These are phyloP conservation scores for Euphorbia celastroides DNA, from an alignment of 441 rosid genomes.

Conservation along the genomic window DNA sequence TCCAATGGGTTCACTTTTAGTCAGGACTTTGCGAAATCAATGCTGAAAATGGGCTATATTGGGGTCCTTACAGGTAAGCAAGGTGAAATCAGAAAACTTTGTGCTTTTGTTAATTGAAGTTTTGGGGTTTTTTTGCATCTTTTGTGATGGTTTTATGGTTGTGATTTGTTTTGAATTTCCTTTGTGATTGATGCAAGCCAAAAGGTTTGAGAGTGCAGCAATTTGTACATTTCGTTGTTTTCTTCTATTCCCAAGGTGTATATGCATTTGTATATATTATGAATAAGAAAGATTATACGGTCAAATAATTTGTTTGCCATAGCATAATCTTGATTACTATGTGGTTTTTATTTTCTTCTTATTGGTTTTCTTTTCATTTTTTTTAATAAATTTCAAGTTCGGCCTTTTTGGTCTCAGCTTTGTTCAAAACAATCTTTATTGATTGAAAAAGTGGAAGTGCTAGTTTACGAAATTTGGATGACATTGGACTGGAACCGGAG, in stretches of 20 bases:
- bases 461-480: too few relatives aligned
- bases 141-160: background rate
- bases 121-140: background rate
- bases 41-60: slow-evolving; percentile 9
- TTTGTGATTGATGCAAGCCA: background rate
- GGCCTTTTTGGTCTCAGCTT: too few relatives aligned
- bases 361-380: too few relatives aligned
- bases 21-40: slow-evolving; percentile 3
- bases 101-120: slow-evolving; percentile 2
- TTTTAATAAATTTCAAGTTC: too few relatives aligned
- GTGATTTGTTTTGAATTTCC: background rate
- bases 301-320: background rate
- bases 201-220: background rate
- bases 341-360: too few relatives aligned
- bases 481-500: too few relatives aligned
- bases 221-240: background rate
- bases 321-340: too few relatives aligned
- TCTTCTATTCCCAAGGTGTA: background rate
- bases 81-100: slow-evolving; percentile 17
- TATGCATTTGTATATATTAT: background rate
- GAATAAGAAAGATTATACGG: background rate
- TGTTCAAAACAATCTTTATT: too few relatives aligned
- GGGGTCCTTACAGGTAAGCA: slow-evolving; percentile 11
- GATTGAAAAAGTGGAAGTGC: too few relatives aligned
- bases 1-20: background rate